These are phyloP conservation scores for Triadica sebifera DNA, from an alignment of 345 rosid genomes.

Conservation along the genomic window DNA sequence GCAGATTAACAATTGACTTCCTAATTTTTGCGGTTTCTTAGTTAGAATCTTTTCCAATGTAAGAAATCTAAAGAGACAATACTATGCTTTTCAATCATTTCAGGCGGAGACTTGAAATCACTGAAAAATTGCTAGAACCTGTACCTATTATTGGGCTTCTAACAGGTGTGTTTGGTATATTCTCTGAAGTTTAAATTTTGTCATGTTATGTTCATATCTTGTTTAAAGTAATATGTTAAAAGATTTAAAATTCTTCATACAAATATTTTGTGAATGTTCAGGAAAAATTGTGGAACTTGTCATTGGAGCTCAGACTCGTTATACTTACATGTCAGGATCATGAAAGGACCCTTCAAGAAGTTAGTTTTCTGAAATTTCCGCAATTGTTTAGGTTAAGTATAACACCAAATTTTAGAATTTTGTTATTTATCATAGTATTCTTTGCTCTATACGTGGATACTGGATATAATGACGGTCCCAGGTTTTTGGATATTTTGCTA, in stretches of 20 bases:
- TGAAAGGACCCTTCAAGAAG: constrained; percentile 31
- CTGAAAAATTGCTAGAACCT: constrained; percentile 62
- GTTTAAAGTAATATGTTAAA: constrained; percentile 1
- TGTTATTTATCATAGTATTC: too few relatives aligned
- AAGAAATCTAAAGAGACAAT: background rate
- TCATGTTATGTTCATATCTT: background rate
- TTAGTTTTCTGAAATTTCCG: background rate
- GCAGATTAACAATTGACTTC: background rate
- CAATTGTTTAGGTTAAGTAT: constrained; percentile 2
- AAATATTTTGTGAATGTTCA: constrained; percentile 27
- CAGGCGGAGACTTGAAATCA: constrained; percentile 76
- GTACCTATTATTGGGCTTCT: constrained; percentile 66
- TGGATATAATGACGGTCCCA: too few relatives aligned
- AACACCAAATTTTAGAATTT: background rate
- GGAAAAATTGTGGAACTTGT: constrained; percentile 84
- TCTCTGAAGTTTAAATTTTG: background rate
- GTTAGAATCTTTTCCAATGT: background rate
- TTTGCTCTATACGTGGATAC: too few relatives aligned
- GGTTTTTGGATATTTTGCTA: too few relatives aligned
- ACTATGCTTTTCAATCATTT: constrained; percentile 3
- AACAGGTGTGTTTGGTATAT: constrained; percentile 46
- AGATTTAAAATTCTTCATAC: constrained; percentile 3
- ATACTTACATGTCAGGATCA: constrained; percentile 92
- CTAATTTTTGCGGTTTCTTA: background rate
- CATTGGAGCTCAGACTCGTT: constrained; percentile 84